These are phyloP conservation scores for Aspergillus sp. DNA, from an alignment of 2,329 filamentous ascomycete genomes.

Conservation along the genomic window DNA sequence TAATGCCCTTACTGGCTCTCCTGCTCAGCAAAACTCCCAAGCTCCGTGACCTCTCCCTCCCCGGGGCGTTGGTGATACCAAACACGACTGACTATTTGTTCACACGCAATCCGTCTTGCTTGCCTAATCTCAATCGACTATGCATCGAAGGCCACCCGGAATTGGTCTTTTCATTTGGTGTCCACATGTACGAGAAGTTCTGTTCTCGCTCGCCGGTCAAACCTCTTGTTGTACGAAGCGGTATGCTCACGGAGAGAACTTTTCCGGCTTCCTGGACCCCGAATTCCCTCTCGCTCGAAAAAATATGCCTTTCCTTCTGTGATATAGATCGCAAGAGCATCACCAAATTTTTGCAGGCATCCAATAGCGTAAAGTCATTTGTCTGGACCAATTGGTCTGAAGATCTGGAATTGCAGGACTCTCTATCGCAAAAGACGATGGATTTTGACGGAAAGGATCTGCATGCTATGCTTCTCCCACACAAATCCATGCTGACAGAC, in stretches of 20 bases:
- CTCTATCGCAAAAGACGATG: too few relatives aligned
- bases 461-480: conserved; percentile 14
- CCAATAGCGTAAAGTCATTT: conserved; percentile 13
- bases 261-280: conserved; percentile 12
- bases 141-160: conserved; percentile 6
- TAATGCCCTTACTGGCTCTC: conserved; percentile 10
- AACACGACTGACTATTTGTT: conserved; percentile 10
- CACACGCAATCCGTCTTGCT: conserved; percentile 7
- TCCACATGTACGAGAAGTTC: conserved; percentile 11
- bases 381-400: conserved; percentile 11
- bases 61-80: conserved; percentile 6
- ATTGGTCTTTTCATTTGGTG: conserved; percentile 4
- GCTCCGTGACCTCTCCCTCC: conserved; percentile 13
- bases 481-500: conserved; percentile 18
- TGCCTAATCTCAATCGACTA: conserved; percentile 14
- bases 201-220: conserved; percentile 9
- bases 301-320: conserved; percentile 10
- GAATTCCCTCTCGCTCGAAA: conserved; percentile 5
- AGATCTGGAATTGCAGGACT: conserved; percentile 1
- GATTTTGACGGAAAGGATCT: conserved; percentile 15
- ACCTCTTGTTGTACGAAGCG: conserved; percentile 9
- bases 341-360: conserved; percentile 11
- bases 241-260: conserved; percentile 8
- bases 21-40: conserved; percentile 19
- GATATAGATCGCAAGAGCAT: conserved; percentile 10